Base-by-base conservation (phyloP, 805 yeast genomes). In the Wickerhamomyces canadensis region DNA sequence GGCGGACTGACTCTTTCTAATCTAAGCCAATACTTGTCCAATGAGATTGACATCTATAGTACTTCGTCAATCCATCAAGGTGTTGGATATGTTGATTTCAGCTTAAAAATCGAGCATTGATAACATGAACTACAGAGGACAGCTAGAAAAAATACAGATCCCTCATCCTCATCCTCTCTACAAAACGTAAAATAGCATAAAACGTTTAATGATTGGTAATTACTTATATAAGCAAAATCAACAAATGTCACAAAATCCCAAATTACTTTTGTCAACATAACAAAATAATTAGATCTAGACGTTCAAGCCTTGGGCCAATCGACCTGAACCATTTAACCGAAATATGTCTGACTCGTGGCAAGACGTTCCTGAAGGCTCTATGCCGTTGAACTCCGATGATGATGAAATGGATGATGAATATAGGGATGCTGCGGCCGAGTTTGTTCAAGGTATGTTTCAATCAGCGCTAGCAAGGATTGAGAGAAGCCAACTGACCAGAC, bases 41-140 rank as follows among this genome's bases (percentile, higher is more conserved):
- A 83, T 41, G 86, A 83, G 41, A 79, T 89, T 42, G 98, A 89
- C 51, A 80, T 89, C 46, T 91, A 88, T 67, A 82, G 94, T 26
- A 91, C 98, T 1, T 81, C 94, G 15, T 77, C 88, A 14, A 80
- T 91, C 41, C 98, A 89, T 57, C 98, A 89, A 63, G 97, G 97
- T n/a, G 71, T 80, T 9, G 76, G 80, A 0, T 74, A 84, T 22
- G 71, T 89, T 42, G 98, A 89, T 57, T 89, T 81, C 59, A 83
- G 94, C 21, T 70, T 89, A 57, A 89, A 89, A 59, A 79, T 87
- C 38, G 70, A 65, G 33, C 70, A 64, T 28, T 52, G 33, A 42
- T 5, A 12, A 10, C 4, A 28, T 22, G 12, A 15, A 14, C 13
- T n/a, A n/a, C n/a, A n/a, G n/a, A n/a, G n/a, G n/a, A n/a, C n/a